phyloP scores from a whole-genome alignment of 2,329 filamentous ascomycete genomes.

The Fusarium abutilonis region DNA sequence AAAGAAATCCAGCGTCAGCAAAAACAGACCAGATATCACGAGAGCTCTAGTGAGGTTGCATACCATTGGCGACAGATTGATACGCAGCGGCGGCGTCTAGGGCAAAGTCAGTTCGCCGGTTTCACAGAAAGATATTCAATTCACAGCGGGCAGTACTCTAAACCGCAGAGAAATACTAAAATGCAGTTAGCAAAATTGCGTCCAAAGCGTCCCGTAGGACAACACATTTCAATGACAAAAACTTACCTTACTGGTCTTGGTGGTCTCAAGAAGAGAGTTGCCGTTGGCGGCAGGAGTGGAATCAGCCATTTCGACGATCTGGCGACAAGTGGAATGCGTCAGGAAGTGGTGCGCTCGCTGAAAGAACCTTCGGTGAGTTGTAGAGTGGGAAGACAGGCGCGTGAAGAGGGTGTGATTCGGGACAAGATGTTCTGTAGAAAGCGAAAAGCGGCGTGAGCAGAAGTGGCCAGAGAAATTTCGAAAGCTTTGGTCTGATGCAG shows the following conservation, averaged over 20 bases:
- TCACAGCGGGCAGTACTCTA: constrained; percentile 1
- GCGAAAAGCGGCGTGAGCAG: constrained; percentile 40
- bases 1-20: constrained; percentile 24
- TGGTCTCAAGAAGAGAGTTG: constrained; percentile 55
- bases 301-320: constrained; percentile 46
- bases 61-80: constrained; percentile 60
- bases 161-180: constrained; percentile 22
- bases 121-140: not conserved
- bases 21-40: constrained; percentile 9
- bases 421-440: constrained; percentile 34
- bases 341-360: constrained; percentile 25
- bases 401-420: constrained; percentile 25
- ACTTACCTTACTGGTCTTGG: constrained; percentile 64
- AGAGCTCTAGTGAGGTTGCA: constrained; percentile 33
- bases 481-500: constrained; percentile 26
- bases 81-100: constrained; percentile 62
- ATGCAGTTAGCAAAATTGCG: constrained; percentile 36
- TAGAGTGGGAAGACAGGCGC: not conserved
- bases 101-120: constrained; percentile 46
- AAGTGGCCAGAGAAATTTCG: constrained; percentile 44
- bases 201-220: constrained; percentile 27
- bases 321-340: constrained; percentile 10
- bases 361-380: constrained; percentile 14
- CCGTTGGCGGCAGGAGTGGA: constrained; percentile 56
- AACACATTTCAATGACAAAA: constrained; percentile 38